Percentiles rank a stretch among this genome's conserved stretches.
These are phyloP conservation scores for Scutellospora calospora DNA, from an alignment of 371 early-diverging fungal species.

Conservation along the genomic window DNA sequence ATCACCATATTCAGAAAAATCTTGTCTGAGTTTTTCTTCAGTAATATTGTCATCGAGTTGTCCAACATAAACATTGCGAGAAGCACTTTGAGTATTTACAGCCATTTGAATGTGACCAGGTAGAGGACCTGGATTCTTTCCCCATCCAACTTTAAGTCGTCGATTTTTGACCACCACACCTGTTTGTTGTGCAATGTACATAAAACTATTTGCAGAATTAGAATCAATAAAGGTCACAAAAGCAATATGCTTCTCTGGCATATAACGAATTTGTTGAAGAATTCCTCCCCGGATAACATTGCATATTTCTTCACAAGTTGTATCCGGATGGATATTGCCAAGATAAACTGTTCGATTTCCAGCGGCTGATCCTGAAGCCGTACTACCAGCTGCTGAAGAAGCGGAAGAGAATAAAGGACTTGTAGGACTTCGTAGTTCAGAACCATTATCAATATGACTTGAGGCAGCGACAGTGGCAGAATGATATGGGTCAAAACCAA, in stretches of 20 bases:
- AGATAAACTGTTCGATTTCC: constrained; percentile 81
- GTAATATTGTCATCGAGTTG: constrained; percentile 65
- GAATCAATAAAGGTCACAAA: constrained; percentile 88
- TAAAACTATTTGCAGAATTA: constrained; percentile 65
- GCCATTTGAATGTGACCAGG: constrained; percentile 65
- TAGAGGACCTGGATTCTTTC: constrained; percentile 68
- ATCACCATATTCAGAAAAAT: constrained; percentile 80
- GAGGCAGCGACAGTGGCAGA: constrained; percentile 37
- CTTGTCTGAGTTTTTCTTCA: constrained; percentile 69
- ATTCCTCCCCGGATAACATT: constrained; percentile 88
- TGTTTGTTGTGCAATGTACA: constrained; percentile 60
- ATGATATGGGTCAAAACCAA: constrained; percentile 44
- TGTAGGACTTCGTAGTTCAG: constrained; percentile 44
- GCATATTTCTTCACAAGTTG: constrained; percentile 81
- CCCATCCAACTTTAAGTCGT: constrained; percentile 83
- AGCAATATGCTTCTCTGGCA: constrained; percentile 81
- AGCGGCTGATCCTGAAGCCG: constrained; percentile 11
- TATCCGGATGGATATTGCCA: constrained; percentile 78
- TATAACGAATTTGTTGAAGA: constrained; percentile 73
- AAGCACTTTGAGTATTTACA: constrained; percentile 69
- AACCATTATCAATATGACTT: constrained; percentile 44
- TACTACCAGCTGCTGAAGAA: constrained; percentile 35
- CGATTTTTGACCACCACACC: constrained; percentile 74
- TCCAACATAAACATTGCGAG: constrained; percentile 87
- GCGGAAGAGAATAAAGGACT: constrained; percentile 44